Evolutionary conservation across 1,284 basidiomycete species (phyloP), one percentile per base, ranked within the genome.

Genomic region (Austroboletus niveus): DNA sequence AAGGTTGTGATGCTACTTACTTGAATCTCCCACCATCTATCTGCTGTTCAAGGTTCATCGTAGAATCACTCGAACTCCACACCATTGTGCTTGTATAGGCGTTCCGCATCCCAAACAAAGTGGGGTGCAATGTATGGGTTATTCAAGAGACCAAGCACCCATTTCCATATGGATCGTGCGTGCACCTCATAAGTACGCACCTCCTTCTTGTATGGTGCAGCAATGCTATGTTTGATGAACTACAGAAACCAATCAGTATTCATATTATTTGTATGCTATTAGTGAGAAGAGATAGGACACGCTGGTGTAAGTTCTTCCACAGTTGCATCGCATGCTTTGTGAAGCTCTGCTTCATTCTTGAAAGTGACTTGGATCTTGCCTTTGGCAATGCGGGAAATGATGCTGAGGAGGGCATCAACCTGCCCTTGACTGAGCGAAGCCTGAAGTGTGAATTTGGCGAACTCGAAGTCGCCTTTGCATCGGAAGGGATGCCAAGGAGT

Each of bases 31-130:
- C 66, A 70, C 49, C 56, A 65, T 2, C 42, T 4, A 22, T 64
- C 52, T 1, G 53, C 68, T 2, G 62, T 71, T 59, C 67, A 67
- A 2, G 64, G 70, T 34, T 72, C 64, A 45, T 69, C 48, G 22
- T 61, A 45, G 30, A 67, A 65, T 0, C 55, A 35, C 17, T 60
- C 52, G 49, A 60, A 71, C n/a, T 34, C 20, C 11, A 7, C 5
- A 1, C 61, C 57, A 42, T 68, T 55, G 15, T 44, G 59, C 36
- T 63, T 66, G 39, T n/a, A 60, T 0, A 60, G n/a, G 15, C 1
- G 34, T 36, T 57, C 27, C 0, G 36, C 53, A 47, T 60, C 46
- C 47, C 53, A 59, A 42, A 51, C 20, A 17, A 59, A 54, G 22
- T 66, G 54, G 0, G 59, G 63, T 0, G 57, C 52, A 12, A 60